phyloP scores from a whole-genome alignment of 768 basidiomycete species.

The Russula sp. region DNA sequence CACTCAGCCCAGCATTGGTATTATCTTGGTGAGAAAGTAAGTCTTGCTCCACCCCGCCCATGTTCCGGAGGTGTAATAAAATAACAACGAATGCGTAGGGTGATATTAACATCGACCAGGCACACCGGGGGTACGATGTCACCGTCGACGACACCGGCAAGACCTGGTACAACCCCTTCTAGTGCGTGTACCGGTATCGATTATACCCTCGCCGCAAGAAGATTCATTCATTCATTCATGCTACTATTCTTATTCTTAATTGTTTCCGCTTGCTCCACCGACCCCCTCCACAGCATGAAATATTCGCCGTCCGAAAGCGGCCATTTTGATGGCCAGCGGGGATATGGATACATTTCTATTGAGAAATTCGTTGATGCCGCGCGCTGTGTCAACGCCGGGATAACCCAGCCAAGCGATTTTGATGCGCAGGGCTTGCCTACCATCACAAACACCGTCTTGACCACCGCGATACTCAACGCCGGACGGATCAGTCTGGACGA shows the following conservation, averaged over 20 bases:
- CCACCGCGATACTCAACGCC: constrained; percentile 86
- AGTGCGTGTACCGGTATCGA: constrained; percentile 50
- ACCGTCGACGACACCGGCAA: constrained; percentile 84
- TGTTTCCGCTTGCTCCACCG: constrained; percentile 12
- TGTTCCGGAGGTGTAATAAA: not conserved
- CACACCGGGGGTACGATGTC: constrained; percentile 89
- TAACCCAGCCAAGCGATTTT: constrained; percentile 64
- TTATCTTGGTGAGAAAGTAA: constrained; percentile 89
- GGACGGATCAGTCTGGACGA: constrained; percentile 89
- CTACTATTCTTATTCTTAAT: not conserved
- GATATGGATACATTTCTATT: constrained; percentile 89
- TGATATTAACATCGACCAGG: constrained; percentile 89
- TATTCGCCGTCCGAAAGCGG: constrained; percentile 90
- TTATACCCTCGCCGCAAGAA: not conserved
- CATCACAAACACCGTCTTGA: constrained; percentile 82
- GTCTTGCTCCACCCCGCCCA: constrained; percentile 4
- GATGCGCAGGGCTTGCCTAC: constrained; percentile 82
- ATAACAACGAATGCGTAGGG: constrained; percentile 49
- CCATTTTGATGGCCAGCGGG: constrained; percentile 91
- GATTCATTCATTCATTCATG: not conserved
- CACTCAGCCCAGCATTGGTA: constrained; percentile 93
- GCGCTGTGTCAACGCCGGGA: constrained; percentile 70
- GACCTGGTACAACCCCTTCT: constrained; percentile 86
- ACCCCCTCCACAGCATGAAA: constrained; percentile 96
- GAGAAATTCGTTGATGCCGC: constrained; percentile 90